Evolutionary conservation across 2,329 filamentous ascomycete genomes (phyloP).

Genomic region (Diaporthe batatas): DNA sequence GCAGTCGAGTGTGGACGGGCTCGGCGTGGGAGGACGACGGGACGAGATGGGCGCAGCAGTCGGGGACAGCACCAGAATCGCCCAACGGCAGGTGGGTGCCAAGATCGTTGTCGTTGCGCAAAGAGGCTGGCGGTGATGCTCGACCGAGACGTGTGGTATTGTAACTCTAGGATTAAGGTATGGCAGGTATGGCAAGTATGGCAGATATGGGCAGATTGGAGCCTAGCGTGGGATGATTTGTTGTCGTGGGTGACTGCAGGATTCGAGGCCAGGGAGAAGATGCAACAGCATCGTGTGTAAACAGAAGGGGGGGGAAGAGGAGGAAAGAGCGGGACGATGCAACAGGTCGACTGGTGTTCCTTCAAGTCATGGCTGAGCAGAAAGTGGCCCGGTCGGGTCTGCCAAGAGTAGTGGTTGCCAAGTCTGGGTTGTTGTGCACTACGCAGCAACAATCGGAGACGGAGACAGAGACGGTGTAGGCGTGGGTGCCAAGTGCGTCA

Average conservation of each 20-base stretch:
- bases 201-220: slow-evolving; percentile 4
- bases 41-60: neutral
- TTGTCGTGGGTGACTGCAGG: slow-evolving; percentile 42
- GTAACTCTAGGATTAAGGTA: neutral
- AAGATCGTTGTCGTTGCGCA: slow-evolving; percentile 13
- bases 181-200: slow-evolving; percentile 1
- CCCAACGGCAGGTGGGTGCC: slow-evolving; percentile 7
- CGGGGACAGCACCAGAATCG: neutral
- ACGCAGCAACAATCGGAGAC: neutral
- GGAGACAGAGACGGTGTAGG: slow-evolving; percentile 19
- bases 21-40: slow-evolving; percentile 17
- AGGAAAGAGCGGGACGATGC: neutral
- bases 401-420: slow-evolving; percentile 35
- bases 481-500: neutral
- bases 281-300: slow-evolving; percentile 48
- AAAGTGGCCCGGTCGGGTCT: slow-evolving; percentile 25
- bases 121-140: neutral
- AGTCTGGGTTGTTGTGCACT: slow-evolving; percentile 6
- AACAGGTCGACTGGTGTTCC: slow-evolving; percentile 21
- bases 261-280: slow-evolving; percentile 43
- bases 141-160: slow-evolving; percentile 10
- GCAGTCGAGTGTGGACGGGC: slow-evolving; percentile 18
- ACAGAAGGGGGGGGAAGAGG: slow-evolving; percentile 1
- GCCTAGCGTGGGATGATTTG: slow-evolving; percentile 49
- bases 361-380: slow-evolving; percentile 45